Base-by-base conservation (phyloP, 352 stramenopile species). In the Phytophthora chlamydospora region DNA sequence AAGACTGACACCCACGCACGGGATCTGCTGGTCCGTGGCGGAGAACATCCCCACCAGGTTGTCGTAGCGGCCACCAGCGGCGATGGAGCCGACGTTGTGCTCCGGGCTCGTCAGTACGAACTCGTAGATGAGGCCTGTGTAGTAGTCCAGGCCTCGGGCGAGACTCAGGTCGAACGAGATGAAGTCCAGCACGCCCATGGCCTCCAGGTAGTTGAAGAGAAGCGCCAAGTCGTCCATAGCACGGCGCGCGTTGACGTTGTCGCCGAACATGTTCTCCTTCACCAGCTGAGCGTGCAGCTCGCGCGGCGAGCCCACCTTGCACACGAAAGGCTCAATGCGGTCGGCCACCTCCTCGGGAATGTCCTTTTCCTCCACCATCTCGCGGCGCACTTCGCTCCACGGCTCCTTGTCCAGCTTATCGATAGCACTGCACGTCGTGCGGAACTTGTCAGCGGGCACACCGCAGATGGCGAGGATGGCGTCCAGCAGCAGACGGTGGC, bases 51-150 rank as follows among this genome's bases (percentile, higher is more conserved):
- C 97, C 16, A 99, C 97, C 21, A 99, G 86, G 58, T 98, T 98
- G 74, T 99, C 97, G 80, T 99, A 99, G 49, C 97, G 88, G 3
- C 97, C 97, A 35, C 97, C 97, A 39, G 96, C 97, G 29, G 95
- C 97, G 73, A 99, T 99, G 44, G 93, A 98, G 46, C 97, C 97
- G 29, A 99, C 96, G 66, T 98, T 90, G 58, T 92, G 78, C 60
- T 90, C 85, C 5, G 76, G 75, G 24, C 75, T 90, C 58, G 87
- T 95, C 24, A 98, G 89, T 29, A 99, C 95, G 49, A 98, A 98
- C 80, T 99, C 97, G 76, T 99, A 99, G 71, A 99, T 99, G 41
- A 99, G 80, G 13, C 97, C 97, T 13, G 97, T 99, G 82, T 99
- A 99, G 89, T 99, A 99, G 78, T 99, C 97, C 11, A 99, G 81